These are phyloP conservation scores for Rhizopus microsporus DNA, from an alignment of 371 early-diverging fungal species.

Conservation along the genomic window DNA sequence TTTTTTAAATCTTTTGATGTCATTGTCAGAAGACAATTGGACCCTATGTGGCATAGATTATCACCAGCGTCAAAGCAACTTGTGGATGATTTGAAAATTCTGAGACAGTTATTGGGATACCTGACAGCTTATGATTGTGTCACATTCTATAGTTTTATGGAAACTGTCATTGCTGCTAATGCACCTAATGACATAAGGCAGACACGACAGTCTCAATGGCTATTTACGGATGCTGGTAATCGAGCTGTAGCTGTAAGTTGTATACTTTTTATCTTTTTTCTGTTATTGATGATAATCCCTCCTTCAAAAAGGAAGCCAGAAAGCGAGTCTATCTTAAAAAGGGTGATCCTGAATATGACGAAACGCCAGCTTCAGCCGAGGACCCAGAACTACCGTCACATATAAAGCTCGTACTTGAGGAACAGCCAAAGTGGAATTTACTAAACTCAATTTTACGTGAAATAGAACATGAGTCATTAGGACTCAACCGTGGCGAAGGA, in stretches of 20 bases:
- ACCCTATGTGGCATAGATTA: conserved; percentile 89
- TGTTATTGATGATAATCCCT: neutral
- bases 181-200: conserved; percentile 38
- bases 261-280: neutral
- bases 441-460: conserved; percentile 73
- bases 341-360: conserved; percentile 41
- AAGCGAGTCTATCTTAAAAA: conserved; percentile 63
- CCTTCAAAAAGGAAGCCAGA: conserved; percentile 48
- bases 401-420: conserved; percentile 78
- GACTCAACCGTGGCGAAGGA: conserved; percentile 14
- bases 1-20: conserved; percentile 82
- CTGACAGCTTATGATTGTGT: conserved; percentile 87
- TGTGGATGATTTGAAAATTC: conserved; percentile 70
- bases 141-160: conserved; percentile 82
- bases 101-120: conserved; percentile 74
- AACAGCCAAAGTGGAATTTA: conserved; percentile 90
- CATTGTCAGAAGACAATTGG: conserved; percentile 73
- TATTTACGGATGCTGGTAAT: conserved; percentile 86
- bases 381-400: conserved; percentile 52
- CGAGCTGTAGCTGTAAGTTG: conserved; percentile 56
- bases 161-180: conserved; percentile 72
- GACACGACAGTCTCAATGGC: conserved; percentile 70
- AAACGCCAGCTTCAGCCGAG: neutral
- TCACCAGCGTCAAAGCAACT: conserved; percentile 73
- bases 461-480: conserved; percentile 58